Conservation (phyloP, 257 asterid species). For the Verbascum thapsus region DNA sequence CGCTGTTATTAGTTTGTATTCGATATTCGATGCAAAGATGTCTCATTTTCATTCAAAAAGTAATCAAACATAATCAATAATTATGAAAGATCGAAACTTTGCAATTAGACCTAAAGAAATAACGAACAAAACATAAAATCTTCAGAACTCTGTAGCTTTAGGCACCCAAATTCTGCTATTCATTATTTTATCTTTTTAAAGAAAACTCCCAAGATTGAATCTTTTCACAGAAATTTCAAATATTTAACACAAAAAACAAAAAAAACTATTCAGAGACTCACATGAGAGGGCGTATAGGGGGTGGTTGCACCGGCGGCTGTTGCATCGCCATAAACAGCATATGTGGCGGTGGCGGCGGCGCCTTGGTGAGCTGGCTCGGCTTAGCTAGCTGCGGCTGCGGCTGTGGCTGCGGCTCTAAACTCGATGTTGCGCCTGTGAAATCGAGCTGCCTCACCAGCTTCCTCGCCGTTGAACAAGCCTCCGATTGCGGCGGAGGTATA, state of each 20-base stretch:
- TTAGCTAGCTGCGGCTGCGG: slow-evolving; percentile 35
- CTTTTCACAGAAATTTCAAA: background rate
- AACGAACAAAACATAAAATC: slow-evolving; percentile 18
- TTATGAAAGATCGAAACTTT: slow-evolving; percentile 22
- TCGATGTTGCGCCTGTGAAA: slow-evolving; percentile 59
- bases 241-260: too few species aligned
- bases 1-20: too few species aligned
- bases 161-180: slow-evolving; percentile 24
- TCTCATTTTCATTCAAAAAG: too few species aligned
- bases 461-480: slow-evolving; percentile 60
- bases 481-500: slow-evolving; percentile 49
- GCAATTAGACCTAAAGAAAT: background rate
- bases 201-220: slow-evolving; percentile 3
- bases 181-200: too few species aligned
- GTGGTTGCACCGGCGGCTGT: slow-evolving; percentile 52
- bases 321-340: slow-evolving; percentile 50
- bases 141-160: slow-evolving; percentile 5
- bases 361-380: slow-evolving; percentile 46
- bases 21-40: too few species aligned
- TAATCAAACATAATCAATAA: slow-evolving; percentile 1
- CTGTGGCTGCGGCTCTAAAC: slow-evolving; percentile 41
- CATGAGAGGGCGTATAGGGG: slow-evolving; percentile 57
- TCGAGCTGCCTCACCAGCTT: slow-evolving; percentile 98
- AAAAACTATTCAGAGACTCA: too few species aligned
- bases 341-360: slow-evolving; percentile 40